A percentile compares a stretch with the other conserved stretches of the same genome.
These are phyloP conservation scores for Thymus mandschuricus DNA, from an alignment of 257 asterid species.

Conservation along the genomic window DNA sequence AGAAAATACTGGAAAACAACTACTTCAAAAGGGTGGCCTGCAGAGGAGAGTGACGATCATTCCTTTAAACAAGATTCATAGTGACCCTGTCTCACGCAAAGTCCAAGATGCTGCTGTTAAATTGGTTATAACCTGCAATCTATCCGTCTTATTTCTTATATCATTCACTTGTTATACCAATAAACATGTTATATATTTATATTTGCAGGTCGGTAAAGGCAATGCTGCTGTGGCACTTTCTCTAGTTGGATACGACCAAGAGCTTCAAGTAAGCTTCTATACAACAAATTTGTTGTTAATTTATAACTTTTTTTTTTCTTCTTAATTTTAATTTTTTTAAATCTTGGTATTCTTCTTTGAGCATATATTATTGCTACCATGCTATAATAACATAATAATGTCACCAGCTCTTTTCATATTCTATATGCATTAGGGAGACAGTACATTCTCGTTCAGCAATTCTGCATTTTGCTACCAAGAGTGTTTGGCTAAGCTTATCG, in stretches of 20 bases:
- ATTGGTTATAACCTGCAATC: constrained; percentile 52
- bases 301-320: constrained; percentile 9
- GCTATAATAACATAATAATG: constrained; percentile 10
- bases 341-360: constrained; percentile 11
- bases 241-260: constrained; percentile 88
- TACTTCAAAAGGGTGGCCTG: constrained; percentile 82
- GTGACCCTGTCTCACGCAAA: constrained; percentile 62
- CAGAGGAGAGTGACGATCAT: constrained; percentile 92
- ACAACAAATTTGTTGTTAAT: constrained; percentile 6
- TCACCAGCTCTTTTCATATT: neutral
- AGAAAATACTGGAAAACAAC: constrained; percentile 84
- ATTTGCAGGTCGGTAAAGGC: constrained; percentile 86
- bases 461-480: neutral
- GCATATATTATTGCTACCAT: constrained; percentile 19
- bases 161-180: constrained; percentile 14
- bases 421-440: neutral
- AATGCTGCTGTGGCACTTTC: constrained; percentile 97
- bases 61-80: constrained; percentile 89
- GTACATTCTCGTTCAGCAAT: neutral
- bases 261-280: constrained; percentile 63
- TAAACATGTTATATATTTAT: constrained; percentile 11
- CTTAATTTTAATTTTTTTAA: neutral
- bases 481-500: constrained; percentile 2
- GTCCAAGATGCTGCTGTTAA: constrained; percentile 74
- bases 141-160: constrained; percentile 18